phyloP scores from a whole-genome alignment of 345 rosid species.

The Moricandia moricandioides region DNA sequence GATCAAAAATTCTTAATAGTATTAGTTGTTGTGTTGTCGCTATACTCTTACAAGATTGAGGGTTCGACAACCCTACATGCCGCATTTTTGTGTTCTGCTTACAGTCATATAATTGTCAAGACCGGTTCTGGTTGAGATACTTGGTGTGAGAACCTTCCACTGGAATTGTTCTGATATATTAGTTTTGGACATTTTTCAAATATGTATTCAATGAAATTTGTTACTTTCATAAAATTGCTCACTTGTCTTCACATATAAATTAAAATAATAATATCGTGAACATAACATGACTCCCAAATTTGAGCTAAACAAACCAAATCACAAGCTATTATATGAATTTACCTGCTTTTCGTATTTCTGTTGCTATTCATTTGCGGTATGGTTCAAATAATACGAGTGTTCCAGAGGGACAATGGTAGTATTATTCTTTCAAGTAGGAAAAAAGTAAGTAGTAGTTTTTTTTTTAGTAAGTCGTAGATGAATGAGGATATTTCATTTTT shows the following conservation, averaged over 20 bases:
- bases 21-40: too few species aligned
- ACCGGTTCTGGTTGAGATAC: too few species aligned
- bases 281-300: slow-evolving; percentile 28
- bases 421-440: not conserved
- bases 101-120: too few species aligned
- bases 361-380: not conserved
- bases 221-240: not conserved
- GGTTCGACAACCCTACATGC: too few species aligned
- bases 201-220: not conserved
- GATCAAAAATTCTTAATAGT: too few species aligned
- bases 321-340: not conserved
- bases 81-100: too few species aligned
- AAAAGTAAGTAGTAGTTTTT: not conserved
- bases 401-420: not conserved
- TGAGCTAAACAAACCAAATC: slow-evolving; percentile 23
- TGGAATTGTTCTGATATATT: too few species aligned
- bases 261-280: slow-evolving; percentile 4
- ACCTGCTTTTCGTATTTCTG: not conserved
- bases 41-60: too few species aligned
- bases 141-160: too few species aligned
- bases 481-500: not conserved
- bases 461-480: not conserved
- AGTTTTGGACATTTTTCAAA: too few species aligned
- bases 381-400: slow-evolving; percentile 8
- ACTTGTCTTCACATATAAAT: not conserved